These are phyloP conservation scores for Cladosporium sp. DNA, from an alignment of 2,329 filamentous ascomycete species.

Conservation along the genomic window DNA sequence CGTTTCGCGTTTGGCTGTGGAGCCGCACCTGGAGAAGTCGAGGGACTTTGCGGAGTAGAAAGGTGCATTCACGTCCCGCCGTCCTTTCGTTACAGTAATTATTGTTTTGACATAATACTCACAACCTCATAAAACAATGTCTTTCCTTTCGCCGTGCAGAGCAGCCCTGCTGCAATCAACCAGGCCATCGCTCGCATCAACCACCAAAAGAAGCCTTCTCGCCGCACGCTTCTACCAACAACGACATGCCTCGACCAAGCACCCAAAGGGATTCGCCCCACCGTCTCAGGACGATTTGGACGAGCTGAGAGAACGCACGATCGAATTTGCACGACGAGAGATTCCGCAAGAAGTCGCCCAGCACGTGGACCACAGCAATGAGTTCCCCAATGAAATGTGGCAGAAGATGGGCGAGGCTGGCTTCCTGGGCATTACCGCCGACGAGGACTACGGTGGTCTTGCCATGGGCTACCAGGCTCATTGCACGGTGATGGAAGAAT, in stretches of 20 bases:
- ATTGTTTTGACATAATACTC: background rate
- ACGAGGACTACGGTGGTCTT: conserved; percentile 86
- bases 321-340: conserved; percentile 85
- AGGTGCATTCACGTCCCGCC: background rate
- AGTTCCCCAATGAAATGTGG: conserved; percentile 91
- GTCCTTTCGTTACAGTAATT: background rate
- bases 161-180: conserved; percentile 29
- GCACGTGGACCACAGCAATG: conserved; percentile 79
- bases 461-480: conserved; percentile 96
- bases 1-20: background rate
- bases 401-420: conserved; percentile 86
- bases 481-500: conserved; percentile 91
- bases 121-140: background rate
- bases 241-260: conserved; percentile 64
- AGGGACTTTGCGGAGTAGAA: background rate
- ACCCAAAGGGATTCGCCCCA: conserved; percentile 65
- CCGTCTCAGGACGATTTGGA: conserved; percentile 72
- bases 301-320: conserved; percentile 79
- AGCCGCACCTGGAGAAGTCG: conserved; percentile 1
- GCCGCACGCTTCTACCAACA: conserved; percentile 22
- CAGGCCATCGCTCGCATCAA: conserved; percentile 6
- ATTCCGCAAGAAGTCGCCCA: conserved; percentile 81
- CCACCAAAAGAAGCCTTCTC: conserved; percentile 15
- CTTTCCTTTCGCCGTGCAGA: conserved; percentile 21
- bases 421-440: conserved; percentile 88